Base-by-base conservation (phyloP, 108 stramenopile species). In the Parmales sp. region DNA sequence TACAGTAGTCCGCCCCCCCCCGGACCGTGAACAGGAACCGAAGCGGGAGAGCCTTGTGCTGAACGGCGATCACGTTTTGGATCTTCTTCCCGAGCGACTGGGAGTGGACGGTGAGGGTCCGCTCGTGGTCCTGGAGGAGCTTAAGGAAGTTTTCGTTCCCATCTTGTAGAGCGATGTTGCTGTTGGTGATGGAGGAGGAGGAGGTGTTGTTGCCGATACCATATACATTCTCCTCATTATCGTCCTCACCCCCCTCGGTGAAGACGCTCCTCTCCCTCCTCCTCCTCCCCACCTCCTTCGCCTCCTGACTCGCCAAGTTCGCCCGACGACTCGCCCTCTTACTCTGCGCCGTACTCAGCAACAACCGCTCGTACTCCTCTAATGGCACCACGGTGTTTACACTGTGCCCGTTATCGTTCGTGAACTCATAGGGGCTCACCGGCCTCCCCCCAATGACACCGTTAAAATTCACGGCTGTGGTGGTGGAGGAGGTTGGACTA, bases 291-390 rank as follows among this genome's bases (percentile, higher is more conserved):
- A 34, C 54, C 16, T 60, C 54, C 54, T 60, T 60, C n/a, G 54
- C 54, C 54, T 60, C 54, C n/a, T 11, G 16, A 16, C 29, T 34
- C n/a, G 54, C 54, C 54, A 60, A 60, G 54, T 60, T 60, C 2
- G 54, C 54, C 54, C 54, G 4, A 6, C 36, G 29, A 11, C 11
- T 19, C n/a, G 54, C 54, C 3, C 26, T 11, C 54, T 60, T 60
- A 3, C n/a, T 19, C 54, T 60, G 29, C 16, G 54, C 54, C 54
- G 54, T 60, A 3, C 31, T 60, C 8, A 60, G 26, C 28, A 34
- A 16, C 16, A 60, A 34, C n/a, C 54, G 26, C n/a, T 34, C 11
- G 54, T 60, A 60, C 31, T 60, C 54, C 9, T 34, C 54, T 5
- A 60, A 3, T 16, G 29, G 31, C 54, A 60, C 54, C 2, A 60